A percentile compares a stretch with the other conserved stretches of the same genome.
Evolutionary conservation across 257 asterid species (phyloP).

Genomic region (Fraxinus quadrangulata): DNA sequence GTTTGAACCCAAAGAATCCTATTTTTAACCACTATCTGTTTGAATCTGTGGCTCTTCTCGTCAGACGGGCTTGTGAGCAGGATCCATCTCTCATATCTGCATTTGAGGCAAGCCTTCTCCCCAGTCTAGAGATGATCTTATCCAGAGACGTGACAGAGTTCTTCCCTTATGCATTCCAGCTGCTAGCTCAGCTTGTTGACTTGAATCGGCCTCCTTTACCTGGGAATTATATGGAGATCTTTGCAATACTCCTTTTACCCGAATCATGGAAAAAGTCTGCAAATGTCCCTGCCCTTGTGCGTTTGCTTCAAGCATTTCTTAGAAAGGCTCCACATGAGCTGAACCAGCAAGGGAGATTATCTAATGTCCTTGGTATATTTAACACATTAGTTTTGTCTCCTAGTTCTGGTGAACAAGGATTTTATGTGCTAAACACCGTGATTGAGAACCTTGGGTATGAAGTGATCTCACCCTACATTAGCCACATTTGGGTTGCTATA

Average conservation of each 20-base stretch:
- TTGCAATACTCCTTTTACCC: constrained; percentile 71
- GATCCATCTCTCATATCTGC: constrained; percentile 69
- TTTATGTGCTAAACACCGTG: constrained; percentile 91
- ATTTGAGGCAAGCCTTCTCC: constrained; percentile 71
- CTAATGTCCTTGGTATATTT: constrained; percentile 78
- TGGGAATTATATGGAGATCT: constrained; percentile 70
- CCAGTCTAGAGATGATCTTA: constrained; percentile 68
- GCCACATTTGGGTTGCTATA: constrained; percentile 76
- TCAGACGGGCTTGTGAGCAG: constrained; percentile 76
- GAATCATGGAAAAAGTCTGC: constrained; percentile 86
- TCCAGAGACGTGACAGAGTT: constrained; percentile 74
- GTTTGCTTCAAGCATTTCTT: constrained; percentile 88
- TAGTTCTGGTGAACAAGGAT: constrained; percentile 79
- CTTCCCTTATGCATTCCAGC: constrained; percentile 90
- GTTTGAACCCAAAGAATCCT: constrained; percentile 86
- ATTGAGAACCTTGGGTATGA: constrained; percentile 82
- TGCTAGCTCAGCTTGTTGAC: constrained; percentile 94
- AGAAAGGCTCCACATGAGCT: constrained; percentile 82
- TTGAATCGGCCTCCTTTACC: constrained; percentile 65
- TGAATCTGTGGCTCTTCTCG: constrained; percentile 74
- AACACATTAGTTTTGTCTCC: constrained; percentile 59
- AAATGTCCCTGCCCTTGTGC: constrained; percentile 87
- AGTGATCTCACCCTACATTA: constrained; percentile 54
- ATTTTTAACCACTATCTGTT: constrained; percentile 80
- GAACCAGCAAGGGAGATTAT: constrained; percentile 69